Evolutionary conservation across 148 eudicot genomes (phyloP).

Genomic region (Silene uniflora): DNA sequence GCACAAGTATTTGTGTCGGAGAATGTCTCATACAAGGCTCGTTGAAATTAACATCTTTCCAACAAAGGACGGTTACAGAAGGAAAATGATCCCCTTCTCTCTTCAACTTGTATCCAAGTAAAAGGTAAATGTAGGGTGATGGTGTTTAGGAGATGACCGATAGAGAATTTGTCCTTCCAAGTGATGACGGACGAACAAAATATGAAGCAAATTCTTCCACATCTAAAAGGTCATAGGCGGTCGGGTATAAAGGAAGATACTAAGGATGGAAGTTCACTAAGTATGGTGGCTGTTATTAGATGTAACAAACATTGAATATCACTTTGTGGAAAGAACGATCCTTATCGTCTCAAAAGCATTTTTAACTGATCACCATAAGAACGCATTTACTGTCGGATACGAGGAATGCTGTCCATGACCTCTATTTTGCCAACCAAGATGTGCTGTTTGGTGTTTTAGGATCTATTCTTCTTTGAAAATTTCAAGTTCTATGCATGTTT

Average conservation of each 20-base stretch:
- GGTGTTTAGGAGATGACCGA: neutral
- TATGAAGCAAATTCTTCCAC: constrained; percentile 1
- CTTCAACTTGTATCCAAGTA: neutral
- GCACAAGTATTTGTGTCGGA: neutral
- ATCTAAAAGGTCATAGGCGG: constrained; percentile 8
- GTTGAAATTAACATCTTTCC: neutral
- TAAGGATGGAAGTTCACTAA: neutral
- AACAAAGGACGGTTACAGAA: too few species aligned
- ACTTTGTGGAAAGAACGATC: constrained; percentile 15
- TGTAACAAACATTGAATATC: constrained; percentile 4
- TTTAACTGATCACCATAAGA: constrained; percentile 12
- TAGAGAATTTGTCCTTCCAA: constrained; percentile 7
- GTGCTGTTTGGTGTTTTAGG: constrained; percentile 23
- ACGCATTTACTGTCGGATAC: constrained; percentile 20
- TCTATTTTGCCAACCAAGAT: constrained; percentile 27
- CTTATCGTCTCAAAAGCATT: constrained; percentile 7
- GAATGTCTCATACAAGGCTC: neutral
- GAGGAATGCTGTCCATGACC: constrained; percentile 22
- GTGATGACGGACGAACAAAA: neutral
- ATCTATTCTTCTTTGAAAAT: constrained; percentile 21
- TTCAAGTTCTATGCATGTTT: neutral
- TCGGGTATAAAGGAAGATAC: constrained; percentile 9
- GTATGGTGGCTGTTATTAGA: neutral
- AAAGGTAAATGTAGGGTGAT: constrained; percentile 3
- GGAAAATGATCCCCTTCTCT: neutral